phyloP scores from a whole-genome alignment of 345 rosid genomes.

The Brassica nigra region DNA sequence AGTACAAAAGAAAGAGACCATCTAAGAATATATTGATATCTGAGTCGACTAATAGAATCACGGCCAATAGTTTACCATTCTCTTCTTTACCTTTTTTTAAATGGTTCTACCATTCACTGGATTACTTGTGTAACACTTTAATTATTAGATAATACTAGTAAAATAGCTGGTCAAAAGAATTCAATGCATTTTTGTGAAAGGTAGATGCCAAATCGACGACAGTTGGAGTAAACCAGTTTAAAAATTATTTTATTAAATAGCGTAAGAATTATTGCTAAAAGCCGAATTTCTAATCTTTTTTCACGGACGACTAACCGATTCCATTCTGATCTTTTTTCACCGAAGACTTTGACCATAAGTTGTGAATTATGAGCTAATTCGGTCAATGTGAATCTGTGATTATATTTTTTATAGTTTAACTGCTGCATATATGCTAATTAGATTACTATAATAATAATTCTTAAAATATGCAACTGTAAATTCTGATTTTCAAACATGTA shows the following conservation, averaged over 20 bases:
- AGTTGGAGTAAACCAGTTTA: not conserved
- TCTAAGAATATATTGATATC: not conserved
- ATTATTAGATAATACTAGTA: not conserved
- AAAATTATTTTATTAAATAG: not conserved
- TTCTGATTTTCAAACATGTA: not conserved
- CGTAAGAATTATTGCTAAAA: not conserved
- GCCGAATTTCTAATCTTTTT: not conserved
- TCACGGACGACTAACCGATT: not conserved
- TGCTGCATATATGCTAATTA: not conserved
- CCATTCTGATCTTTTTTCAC: not conserved
- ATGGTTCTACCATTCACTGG: not conserved
- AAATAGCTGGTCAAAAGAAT: conserved; percentile 1
- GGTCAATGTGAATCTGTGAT: not conserved
- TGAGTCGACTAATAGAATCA: not conserved
- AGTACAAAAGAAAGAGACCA: not conserved
- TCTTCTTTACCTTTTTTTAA: not conserved
- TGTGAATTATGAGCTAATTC: not conserved
- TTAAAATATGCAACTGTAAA: not conserved
- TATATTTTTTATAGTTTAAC: not conserved
- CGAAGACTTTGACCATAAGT: not conserved
- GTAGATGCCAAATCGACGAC: not conserved
- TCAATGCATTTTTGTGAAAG: not conserved
- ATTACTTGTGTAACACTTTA: not conserved
- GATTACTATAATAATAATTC: not conserved
- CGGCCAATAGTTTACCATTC: not conserved